Evolutionary conservation across 2,329 filamentous ascomycete species (phyloP), one percentile per base, ranked within the genome.

Genomic region (Arthrobotrys pseudoclavata): DNA sequence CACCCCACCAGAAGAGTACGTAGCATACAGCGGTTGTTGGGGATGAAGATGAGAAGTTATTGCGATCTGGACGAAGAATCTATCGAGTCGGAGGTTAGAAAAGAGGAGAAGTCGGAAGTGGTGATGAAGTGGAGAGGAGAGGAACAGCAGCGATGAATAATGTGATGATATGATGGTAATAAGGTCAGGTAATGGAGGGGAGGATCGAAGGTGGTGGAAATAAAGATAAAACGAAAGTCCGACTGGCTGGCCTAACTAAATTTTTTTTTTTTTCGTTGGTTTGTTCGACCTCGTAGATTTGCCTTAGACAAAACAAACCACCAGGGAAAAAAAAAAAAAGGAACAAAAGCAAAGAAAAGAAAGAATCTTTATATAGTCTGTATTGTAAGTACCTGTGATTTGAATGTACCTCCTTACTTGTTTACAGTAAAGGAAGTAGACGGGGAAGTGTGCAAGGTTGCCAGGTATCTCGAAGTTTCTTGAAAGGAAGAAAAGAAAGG

Each of bases 131-230:
- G 12, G 42, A 26, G 34, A 60, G 37, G 12, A 15, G 37, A n/a
- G 2, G 37, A n/a, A 40, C 15, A 12, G 20, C 13, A 29, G 55
- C 26, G 40, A 55, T 34, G 71, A 63, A 57, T 75, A 68, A 68
- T 66, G 29, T 3, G 37, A 40, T 20, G 42, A 7, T 18, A n/a
- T 42, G 45, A 24, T 26, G 48, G 4, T 29, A 31, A 18, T 53
- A 53, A 31, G 26, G 47, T 5, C 15, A 31, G 22, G 15, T 31
- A 37, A 37, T 57, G 57, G 45, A 60, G 55, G n/a, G 52, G 50
- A 52, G 29, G 45, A 70, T 69, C 71, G 72, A 76, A 76, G 64
- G 60, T 66, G 64, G 66, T 76, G 72, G 72, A 70, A 76, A 76
- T 69, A 75, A 69, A 62, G 29, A 20, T 34, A 42, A 48, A n/a